Evolutionary conservation across 805 yeast genomes (phyloP), one percentile per base, ranked within the genome.

Genomic region (Teunomyces tritomae): DNA sequence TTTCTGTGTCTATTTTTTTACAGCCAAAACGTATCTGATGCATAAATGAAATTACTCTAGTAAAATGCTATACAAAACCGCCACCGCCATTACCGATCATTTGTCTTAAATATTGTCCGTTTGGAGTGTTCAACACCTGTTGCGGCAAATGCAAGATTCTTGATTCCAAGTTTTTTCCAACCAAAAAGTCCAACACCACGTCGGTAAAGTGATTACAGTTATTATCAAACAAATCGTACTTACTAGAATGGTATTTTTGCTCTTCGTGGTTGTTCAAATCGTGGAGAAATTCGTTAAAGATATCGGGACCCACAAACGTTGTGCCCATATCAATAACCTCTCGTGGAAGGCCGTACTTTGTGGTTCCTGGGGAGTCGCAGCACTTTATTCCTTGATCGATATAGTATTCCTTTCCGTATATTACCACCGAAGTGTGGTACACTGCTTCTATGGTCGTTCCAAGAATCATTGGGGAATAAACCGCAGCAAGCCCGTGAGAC

Each of bases 151-250:
- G 61, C 34, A 73, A 59, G 17, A 84, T 83, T 44, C 77, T 67
- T 16, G 69, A 70, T 9, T 87, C 89, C 34, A 84, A 68, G 44
- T 67, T 73, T 48, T 69, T 67, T 5, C 84, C 86, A 20, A 78
- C 82, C 49, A 83, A 62, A 51, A 84, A 83, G 55, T 83, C 82
- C 36, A 79, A 57, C 47, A 79, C 57, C 39, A 76, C 82, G 54
- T 83, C 77, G 14, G 85, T 73, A 64, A 84, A 83, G 63, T 85
- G 84, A 63, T 84, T 84, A 63, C 89, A 84, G 57, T 84, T 84
- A 62, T 83, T 83, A 45, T 74, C 73, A 49, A 84, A 81, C 49
- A 84, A 61, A 53, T 82, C 80, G 64, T 84, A 84, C 33, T 63
- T 68, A 7, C 67, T 68, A 7, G 81, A 76, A 11, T 69, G 60